A percentile compares a stretch with the other conserved stretches of the same genome.
Evolutionary conservation across 768 basidiomycete genomes (phyloP).

Genomic region (Cystobasidium ongulense): DNA sequence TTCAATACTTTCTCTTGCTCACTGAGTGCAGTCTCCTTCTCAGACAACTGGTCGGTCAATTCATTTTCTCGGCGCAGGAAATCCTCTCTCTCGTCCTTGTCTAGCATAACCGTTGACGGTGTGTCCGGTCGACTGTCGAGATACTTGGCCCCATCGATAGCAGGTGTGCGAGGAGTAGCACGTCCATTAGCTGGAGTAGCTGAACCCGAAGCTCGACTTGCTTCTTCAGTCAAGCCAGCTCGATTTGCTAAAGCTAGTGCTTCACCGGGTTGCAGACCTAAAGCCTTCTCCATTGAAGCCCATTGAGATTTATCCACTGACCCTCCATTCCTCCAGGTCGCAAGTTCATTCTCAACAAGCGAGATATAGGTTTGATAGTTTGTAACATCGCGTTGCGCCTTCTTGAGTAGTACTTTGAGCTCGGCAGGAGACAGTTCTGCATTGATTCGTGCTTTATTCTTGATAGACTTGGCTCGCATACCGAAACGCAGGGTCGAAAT

Average conservation of each 20-base stretch:
- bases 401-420: slow-evolving; percentile 81
- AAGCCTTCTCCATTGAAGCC: slow-evolving; percentile 61
- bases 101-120: slow-evolving; percentile 74
- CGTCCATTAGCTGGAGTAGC: slow-evolving; percentile 50
- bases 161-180: slow-evolving; percentile 63
- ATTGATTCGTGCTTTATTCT: slow-evolving; percentile 98
- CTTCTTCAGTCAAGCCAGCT: slow-evolving; percentile 51
- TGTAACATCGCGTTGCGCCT: slow-evolving; percentile 76
- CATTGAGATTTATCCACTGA: slow-evolving; percentile 74
- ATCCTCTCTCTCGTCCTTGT: slow-evolving; percentile 95
- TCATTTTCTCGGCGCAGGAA: slow-evolving; percentile 95
- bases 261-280: slow-evolving; percentile 45
- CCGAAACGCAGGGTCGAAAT: slow-evolving; percentile 95
- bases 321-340: slow-evolving; percentile 79
- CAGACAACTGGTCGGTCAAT: slow-evolving; percentile 80
- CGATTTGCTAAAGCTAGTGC: slow-evolving; percentile 43
- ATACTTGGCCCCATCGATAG: slow-evolving; percentile 59
- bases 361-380: slow-evolving; percentile 77
- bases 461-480: slow-evolving; percentile 99
- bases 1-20: slow-evolving; percentile 76
- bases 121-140: slow-evolving; percentile 81
- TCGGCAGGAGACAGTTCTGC: slow-evolving; percentile 93
- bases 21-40: slow-evolving; percentile 71
- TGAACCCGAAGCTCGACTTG: slow-evolving; percentile 54
- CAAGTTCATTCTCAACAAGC: slow-evolving; percentile 80